phyloP scores from a whole-genome alignment of 805 yeast species.

The Nakazawaea ernobii region DNA sequence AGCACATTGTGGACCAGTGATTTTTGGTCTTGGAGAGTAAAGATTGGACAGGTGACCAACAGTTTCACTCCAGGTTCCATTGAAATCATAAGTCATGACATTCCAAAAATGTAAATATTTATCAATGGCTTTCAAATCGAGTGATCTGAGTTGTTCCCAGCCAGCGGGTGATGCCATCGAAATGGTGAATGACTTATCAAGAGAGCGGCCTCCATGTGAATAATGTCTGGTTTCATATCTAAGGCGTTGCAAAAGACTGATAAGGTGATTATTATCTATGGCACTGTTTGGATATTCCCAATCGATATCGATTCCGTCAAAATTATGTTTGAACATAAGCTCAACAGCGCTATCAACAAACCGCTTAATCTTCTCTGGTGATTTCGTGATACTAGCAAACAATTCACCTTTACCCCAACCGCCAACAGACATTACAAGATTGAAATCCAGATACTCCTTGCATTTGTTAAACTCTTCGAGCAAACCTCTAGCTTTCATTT shows the following conservation, averaged over 20 bases:
- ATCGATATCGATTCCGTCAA: constrained; percentile 82
- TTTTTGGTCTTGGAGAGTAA: constrained; percentile 18
- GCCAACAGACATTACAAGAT: constrained; percentile 65
- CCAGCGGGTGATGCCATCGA: constrained; percentile 72
- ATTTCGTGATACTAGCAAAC: constrained; percentile 41
- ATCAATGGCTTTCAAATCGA: constrained; percentile 48
- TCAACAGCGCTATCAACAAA: constrained; percentile 44
- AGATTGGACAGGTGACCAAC: constrained; percentile 64
- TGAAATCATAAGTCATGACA: constrained; percentile 78
- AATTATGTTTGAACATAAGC: constrained; percentile 42
- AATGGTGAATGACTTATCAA: constrained; percentile 30
- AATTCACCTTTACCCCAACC: constrained; percentile 56
- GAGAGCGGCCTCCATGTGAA: background rate
- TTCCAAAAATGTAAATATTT: constrained; percentile 60
- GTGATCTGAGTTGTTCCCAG: constrained; percentile 31
- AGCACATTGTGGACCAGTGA: constrained; percentile 13
- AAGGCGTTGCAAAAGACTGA: constrained; percentile 33
- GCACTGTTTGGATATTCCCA: constrained; percentile 72
- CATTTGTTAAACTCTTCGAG: constrained; percentile 1
- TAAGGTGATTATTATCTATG: constrained; percentile 37
- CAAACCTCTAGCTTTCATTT: background rate
- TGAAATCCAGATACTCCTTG: constrained; percentile 27
- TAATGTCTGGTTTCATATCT: constrained; percentile 26
- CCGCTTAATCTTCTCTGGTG: constrained; percentile 24
- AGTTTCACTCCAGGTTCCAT: constrained; percentile 60